phyloP scores from a whole-genome alignment of 805 yeast genomes.

The Candida easanensis region DNA sequence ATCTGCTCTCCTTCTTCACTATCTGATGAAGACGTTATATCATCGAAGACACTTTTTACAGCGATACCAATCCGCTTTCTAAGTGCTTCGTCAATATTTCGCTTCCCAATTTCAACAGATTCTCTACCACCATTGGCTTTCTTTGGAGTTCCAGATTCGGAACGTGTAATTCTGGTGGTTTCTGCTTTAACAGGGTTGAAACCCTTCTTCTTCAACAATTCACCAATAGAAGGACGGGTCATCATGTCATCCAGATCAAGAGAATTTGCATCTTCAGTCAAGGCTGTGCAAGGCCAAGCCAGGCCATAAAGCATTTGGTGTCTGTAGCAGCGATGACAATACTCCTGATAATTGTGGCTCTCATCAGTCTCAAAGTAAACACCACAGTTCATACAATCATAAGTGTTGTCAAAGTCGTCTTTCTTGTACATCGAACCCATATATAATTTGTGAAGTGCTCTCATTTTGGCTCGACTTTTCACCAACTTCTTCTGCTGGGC shows the following conservation, averaged over 20 bases:
- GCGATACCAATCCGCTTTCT: too few species aligned
- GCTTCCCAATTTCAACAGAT: too few species aligned
- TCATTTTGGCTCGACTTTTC: slow-evolving; percentile 13
- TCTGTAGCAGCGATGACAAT: slow-evolving; percentile 29
- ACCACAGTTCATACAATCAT: slow-evolving; percentile 31
- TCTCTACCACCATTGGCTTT: too few species aligned
- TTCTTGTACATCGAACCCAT: slow-evolving; percentile 12
- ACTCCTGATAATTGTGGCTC: slow-evolving; percentile 8
- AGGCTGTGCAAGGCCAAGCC: slow-evolving; percentile 28
- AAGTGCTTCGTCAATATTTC: too few species aligned
- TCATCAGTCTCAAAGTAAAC: slow-evolving; percentile 21
- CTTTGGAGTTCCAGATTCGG: too few species aligned
- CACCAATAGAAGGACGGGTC: slow-evolving; percentile 10
- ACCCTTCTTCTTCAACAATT: slow-evolving; percentile 1
- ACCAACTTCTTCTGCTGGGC: background rate
- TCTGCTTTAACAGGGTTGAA: background rate
- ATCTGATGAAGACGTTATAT: too few species aligned
- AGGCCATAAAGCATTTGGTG: slow-evolving; percentile 26
- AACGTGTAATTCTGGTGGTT: too few species aligned
- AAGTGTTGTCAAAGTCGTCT: slow-evolving; percentile 8
- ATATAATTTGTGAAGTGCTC: slow-evolving; percentile 25
- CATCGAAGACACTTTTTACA: too few species aligned
- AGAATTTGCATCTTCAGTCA: background rate
- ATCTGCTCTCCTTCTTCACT: too few species aligned
- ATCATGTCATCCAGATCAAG: slow-evolving; percentile 4